These are phyloP conservation scores for Curvularia eragrostidis DNA, from an alignment of 2,329 filamentous ascomycete genomes.

Conservation along the genomic window DNA sequence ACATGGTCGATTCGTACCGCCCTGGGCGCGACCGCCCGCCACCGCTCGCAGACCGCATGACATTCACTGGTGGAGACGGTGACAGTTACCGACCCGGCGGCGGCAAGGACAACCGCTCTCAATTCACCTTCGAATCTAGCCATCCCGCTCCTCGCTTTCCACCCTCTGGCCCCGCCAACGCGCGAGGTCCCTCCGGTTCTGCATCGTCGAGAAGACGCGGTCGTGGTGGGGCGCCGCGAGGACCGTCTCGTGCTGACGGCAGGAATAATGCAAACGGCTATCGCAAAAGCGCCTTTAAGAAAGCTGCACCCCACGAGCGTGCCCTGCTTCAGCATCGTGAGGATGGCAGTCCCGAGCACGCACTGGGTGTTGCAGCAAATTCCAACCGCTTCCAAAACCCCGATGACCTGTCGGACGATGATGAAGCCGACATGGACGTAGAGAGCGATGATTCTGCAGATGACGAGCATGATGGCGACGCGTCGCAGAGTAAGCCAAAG, in stretches of 20 bases:
- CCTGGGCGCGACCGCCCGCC: slow-evolving; percentile 31
- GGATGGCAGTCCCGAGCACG: slow-evolving; percentile 54
- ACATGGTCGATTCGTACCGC: slow-evolving; percentile 40
- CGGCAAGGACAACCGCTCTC: slow-evolving; percentile 24
- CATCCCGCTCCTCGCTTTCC: slow-evolving; percentile 41
- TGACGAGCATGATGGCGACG: slow-evolving; percentile 14
- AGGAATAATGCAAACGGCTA: slow-evolving; percentile 28
- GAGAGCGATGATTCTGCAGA: slow-evolving; percentile 35
- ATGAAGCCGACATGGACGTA: slow-evolving; percentile 43
- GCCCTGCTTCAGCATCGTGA: slow-evolving; percentile 53
- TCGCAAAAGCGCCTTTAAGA: slow-evolving; percentile 29
- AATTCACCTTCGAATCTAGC: slow-evolving; percentile 47
- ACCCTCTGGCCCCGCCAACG: slow-evolving; percentile 32
- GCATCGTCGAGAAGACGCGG: slow-evolving; percentile 23
- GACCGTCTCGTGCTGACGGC: slow-evolving; percentile 21
- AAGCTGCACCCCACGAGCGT: slow-evolving; percentile 52
- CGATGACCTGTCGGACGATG: slow-evolving; percentile 51
- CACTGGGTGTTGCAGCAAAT: slow-evolving; percentile 53
- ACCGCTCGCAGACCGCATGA: slow-evolving; percentile 38
- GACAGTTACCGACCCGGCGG: slow-evolving; percentile 38
- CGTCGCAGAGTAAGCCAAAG: slow-evolving; percentile 34
- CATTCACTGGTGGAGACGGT: slow-evolving; percentile 35
- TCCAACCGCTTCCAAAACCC: slow-evolving; percentile 51
- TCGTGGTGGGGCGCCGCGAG: slow-evolving; percentile 27
- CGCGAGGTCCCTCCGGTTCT: slow-evolving; percentile 19